Evolutionary conservation across 495 filamentous ascomycete species (phyloP), one percentile per base, ranked within the genome.

Genomic region (Podospora pseudopauciseta): DNA sequence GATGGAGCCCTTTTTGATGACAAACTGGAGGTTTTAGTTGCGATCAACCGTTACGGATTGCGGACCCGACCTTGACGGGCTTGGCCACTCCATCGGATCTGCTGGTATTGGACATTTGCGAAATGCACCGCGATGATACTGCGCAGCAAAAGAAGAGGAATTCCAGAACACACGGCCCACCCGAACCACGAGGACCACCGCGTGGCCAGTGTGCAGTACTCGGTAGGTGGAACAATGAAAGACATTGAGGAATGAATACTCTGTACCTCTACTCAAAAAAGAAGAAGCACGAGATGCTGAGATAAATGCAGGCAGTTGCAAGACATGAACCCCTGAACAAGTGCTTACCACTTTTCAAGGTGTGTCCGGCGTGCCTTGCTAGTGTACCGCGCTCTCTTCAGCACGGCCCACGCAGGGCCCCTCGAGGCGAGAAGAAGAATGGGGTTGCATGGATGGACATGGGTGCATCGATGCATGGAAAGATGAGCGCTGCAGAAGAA

Each of bases 31-130:
- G 62, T 5, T 63, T 63, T 59, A 62, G 68, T 55, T 64, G 64
- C 19, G 68, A 69, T 69, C 68, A 57, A 49, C 67, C 63, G 67
- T 68, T 68, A 34, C 34, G 39, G 39, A 49, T 11, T 49, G 39
- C 9, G 39, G 39, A 57, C 53, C 49, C 63, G 39, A 49, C 15
- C 15, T 49, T 49, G 39, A 49, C 15, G 39, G 39, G 39, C 39
- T 49, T 49, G 39, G 39, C 11, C 39, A 11, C 9, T 49, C 39
- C 39, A 49, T 49, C 39, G 39, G 39, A 49, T 49, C 39, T 49
- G 13, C 30, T 32, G 30, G 39, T 49, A 49, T 49, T 49, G 39
- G 39, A 49, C 9, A 13, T 18, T 49, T 3, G 39, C 39, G 39
- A 49, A 49, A 6, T 39, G 34, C 34, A 39, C 34, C 34, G 34